phyloP scores from a whole-genome alignment of 768 basidiomycete genomes.

The Serendipita sp. region DNA sequence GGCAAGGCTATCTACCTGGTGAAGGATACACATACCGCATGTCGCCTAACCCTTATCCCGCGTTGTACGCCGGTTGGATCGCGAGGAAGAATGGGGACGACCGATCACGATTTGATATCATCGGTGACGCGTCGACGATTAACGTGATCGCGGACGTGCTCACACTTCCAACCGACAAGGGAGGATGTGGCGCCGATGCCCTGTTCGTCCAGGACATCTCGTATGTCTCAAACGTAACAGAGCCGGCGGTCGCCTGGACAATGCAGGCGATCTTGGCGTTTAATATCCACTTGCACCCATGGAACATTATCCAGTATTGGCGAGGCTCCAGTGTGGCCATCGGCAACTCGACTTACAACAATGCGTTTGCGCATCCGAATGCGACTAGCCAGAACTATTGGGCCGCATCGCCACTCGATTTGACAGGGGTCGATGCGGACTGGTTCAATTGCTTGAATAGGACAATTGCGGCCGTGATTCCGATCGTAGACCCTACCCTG shows the following conservation, averaged over 20 bases:
- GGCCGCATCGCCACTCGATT: background rate
- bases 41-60: too few relatives aligned
- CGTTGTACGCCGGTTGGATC: background rate
- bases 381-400: background rate
- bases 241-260: background rate
- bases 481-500: background rate
- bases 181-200: background rate
- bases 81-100: background rate
- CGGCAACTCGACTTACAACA: background rate
- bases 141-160: background rate
- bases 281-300: background rate
- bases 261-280: background rate
- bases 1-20: background rate
- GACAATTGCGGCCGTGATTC: background rate
- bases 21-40: background rate
- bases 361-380: background rate
- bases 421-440: background rate
- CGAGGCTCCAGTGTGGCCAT: background rate
- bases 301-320: constrained; percentile 1
- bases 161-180: background rate
- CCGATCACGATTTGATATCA: background rate
- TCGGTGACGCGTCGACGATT: background rate
- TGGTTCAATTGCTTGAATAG: background rate
- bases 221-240: too few relatives aligned
- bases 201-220: background rate